These are phyloP conservation scores for Saprolegnia diclina DNA, from an alignment of 352 stramenopile species.

Conservation along the genomic window DNA sequence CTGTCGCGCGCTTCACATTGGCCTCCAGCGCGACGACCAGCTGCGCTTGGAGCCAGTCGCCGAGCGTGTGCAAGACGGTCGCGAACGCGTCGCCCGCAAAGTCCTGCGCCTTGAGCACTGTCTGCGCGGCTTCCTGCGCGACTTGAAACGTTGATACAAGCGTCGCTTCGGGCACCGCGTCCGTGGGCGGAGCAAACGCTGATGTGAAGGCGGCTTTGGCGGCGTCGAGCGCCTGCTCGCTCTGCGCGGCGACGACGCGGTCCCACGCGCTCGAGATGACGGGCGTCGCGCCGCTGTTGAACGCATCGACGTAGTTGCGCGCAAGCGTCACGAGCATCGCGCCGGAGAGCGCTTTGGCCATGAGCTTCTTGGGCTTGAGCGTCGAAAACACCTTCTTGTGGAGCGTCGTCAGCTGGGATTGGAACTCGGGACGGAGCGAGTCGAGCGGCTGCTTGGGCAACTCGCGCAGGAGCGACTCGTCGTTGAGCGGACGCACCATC, in stretches of 20 bases:
- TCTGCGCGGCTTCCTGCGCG: slow-evolving; percentile 33
- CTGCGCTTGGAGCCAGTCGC: slow-evolving; percentile 41
- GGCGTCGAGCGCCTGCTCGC: slow-evolving; percentile 46
- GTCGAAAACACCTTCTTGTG: slow-evolving; percentile 47
- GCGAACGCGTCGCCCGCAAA: slow-evolving; percentile 36
- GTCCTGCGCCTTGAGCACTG: slow-evolving; percentile 40
- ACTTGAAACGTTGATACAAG: slow-evolving; percentile 35
- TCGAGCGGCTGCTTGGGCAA: slow-evolving; percentile 51
- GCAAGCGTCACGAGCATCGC: slow-evolving; percentile 63
- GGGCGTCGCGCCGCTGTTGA: slow-evolving; percentile 62
- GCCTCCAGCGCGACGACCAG: slow-evolving; percentile 65
- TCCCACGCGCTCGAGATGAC: slow-evolving; percentile 87
- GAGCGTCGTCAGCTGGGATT: slow-evolving; percentile 50
- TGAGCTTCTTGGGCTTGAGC: slow-evolving; percentile 63
- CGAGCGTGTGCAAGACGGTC: slow-evolving; percentile 42
- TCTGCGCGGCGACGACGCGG: slow-evolving; percentile 73
- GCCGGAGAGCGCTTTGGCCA: slow-evolving; percentile 52
- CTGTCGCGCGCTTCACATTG: slow-evolving; percentile 60
- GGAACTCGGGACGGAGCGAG: slow-evolving; percentile 58
- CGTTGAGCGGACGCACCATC: slow-evolving; percentile 65
- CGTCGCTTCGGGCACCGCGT: slow-evolving; percentile 40
- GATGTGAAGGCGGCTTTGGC: slow-evolving; percentile 46
- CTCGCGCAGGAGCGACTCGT: slow-evolving; percentile 51
- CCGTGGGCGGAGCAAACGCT: slow-evolving; percentile 30
- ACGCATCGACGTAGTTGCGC: slow-evolving; percentile 54